Base-by-base conservation (phyloP, 257 asterid species). In the Ballota nigra region DNA sequence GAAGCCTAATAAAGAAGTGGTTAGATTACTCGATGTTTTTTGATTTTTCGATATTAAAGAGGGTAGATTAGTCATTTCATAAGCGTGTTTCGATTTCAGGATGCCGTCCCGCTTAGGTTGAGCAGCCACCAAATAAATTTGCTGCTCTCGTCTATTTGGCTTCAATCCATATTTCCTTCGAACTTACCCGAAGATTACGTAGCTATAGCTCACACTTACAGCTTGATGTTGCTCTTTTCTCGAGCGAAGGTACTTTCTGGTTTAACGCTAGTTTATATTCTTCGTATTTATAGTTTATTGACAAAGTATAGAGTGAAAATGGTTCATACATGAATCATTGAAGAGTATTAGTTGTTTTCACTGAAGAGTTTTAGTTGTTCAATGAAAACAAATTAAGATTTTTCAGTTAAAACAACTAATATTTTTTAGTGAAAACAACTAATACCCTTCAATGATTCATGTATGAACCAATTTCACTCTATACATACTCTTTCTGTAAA, bases 151-250 rank as follows among this genome's bases (percentile, higher is more conserved):
- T 91, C 99, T 49, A 80, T 94, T 62, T 94, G 97, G 97, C 81
- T 82, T 40, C 97, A 94, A 66, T 82, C 96, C 23, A 68, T 86
- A 57, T 88, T 88, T 80, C 96, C 92, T 62, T 80, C 80, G 31
- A 94, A 94, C 76, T 74, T 79, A 80, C 99, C 98, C 7, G 96
- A 87, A 82, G 91, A 94, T 84, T 92, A 75, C 52, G 99, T 91
- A 69, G 99, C 99, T 74, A 88, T 94, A 71, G 96, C 99, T 78
- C 99, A 94, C 87, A 91, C 98, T 47, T 94, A 80, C 86, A 88
- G 98, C 85, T 74, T 94, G 82, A 84, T 94, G 78, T 75, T 92
- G 79, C 85, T 94, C 78, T 92, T 94, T 76, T 86, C 99, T 74
- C 85, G 95, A 70, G 92, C 95, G 72, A 94, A 94, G 99, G 99